Percentiles rank a stretch among this genome's conserved stretches.
Conservation (phyloP, 495 filamentous ascomycete species). For the Cercophora samala region DNA sequence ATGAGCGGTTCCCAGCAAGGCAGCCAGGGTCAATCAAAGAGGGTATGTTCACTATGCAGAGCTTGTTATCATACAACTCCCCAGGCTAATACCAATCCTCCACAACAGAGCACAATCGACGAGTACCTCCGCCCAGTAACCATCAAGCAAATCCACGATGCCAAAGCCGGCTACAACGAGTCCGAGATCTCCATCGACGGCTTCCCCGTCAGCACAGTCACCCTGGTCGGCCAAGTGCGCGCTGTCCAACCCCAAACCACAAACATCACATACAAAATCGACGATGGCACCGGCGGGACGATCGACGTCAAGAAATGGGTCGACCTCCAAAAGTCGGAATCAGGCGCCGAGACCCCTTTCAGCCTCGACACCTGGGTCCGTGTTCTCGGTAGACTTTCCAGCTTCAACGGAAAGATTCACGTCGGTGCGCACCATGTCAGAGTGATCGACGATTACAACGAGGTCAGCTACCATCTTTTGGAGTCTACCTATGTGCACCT, state of each 20-base stretch:
- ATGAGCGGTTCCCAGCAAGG: slow-evolving; percentile 44
- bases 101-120: slow-evolving; percentile 38
- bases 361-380: slow-evolving; percentile 72
- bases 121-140: slow-evolving; percentile 87
- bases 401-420: slow-evolving; percentile 73
- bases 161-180: slow-evolving; percentile 67
- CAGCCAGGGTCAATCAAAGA: slow-evolving; percentile 35
- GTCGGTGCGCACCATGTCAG: slow-evolving; percentile 78
- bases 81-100: neutral
- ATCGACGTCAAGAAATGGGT: slow-evolving; percentile 94
- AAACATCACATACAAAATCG: slow-evolving; percentile 86
- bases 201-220: slow-evolving; percentile 60
- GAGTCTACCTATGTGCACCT: slow-evolving; percentile 86
- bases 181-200: slow-evolving; percentile 74
- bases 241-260: slow-evolving; percentile 81
- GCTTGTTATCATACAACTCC: neutral
- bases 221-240: slow-evolving; percentile 85
- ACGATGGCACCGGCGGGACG: slow-evolving; percentile 82
- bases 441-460: slow-evolving; percentile 78
- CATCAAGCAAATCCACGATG: slow-evolving; percentile 87
- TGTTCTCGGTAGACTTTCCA: slow-evolving; percentile 74
- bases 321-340: slow-evolving; percentile 56
- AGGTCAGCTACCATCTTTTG: slow-evolving; percentile 83
- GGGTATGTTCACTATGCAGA: slow-evolving; percentile 15
- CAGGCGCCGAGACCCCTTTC: slow-evolving; percentile 41